Conservation (phyloP, 108 stramenopile genomes). For the Cyclotella kingstonii region DNA sequence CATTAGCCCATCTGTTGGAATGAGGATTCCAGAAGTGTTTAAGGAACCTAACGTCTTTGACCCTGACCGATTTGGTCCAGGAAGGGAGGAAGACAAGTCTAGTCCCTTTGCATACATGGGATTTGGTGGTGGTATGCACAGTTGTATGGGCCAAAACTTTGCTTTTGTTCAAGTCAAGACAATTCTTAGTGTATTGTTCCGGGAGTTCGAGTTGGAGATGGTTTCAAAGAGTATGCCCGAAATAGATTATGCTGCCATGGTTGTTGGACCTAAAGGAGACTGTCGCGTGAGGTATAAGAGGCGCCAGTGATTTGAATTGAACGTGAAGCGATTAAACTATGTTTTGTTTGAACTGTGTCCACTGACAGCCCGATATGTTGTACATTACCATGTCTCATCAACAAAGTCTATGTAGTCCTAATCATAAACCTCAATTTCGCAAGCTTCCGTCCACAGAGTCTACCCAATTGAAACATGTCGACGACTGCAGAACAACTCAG, state of each 20-base stretch:
- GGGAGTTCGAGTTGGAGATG: constrained; percentile 91
- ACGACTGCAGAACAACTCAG: too few species aligned
- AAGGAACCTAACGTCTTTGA: constrained; percentile 90
- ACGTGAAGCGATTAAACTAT: not conserved
- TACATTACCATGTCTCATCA: too few species aligned
- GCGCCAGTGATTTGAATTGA: not conserved
- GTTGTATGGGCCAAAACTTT: constrained; percentile 99
- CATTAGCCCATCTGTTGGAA: constrained; percentile 90
- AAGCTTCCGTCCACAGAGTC: too few species aligned
- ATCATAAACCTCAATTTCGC: too few species aligned
- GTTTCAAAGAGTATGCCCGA: constrained; percentile 80
- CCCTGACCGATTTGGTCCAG: constrained; percentile 94
- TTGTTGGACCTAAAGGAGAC: constrained; percentile 98
- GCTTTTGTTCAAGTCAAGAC: constrained; percentile 99
- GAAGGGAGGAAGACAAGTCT: constrained; percentile 94
- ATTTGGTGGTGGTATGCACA: constrained; percentile 98
- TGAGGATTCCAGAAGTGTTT: constrained; percentile 92
- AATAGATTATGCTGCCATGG: constrained; percentile 96
- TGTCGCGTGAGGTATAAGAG: constrained; percentile 79
- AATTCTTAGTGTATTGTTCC: constrained; percentile 91
- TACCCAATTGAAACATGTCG: too few species aligned
- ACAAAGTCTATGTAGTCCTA: too few species aligned
- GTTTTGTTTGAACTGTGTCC: not conserved
- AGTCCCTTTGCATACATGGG: constrained; percentile 94
- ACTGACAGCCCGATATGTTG: too few species aligned